Percentiles rank a stretch among this genome's conserved stretches.
These are phyloP conservation scores for Coemansia sp. DNA, from an alignment of 192 early-diverging fungal genomes.

Conservation along the genomic window DNA sequence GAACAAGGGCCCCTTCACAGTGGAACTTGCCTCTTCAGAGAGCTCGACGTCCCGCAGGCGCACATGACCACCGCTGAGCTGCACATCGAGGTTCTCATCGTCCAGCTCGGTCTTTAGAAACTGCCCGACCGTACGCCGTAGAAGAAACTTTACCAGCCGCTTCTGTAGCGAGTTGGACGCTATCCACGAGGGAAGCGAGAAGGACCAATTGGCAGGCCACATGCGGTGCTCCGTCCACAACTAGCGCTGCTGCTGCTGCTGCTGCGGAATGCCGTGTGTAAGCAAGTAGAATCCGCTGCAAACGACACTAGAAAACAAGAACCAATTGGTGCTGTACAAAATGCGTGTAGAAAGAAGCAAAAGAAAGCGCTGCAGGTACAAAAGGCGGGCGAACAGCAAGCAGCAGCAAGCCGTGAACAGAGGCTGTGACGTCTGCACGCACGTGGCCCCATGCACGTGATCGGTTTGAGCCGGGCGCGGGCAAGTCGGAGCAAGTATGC, in stretches of 20 bases:
- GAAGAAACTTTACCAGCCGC: slow-evolving; percentile 72
- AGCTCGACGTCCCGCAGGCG: slow-evolving; percentile 73
- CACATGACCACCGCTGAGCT: slow-evolving; percentile 71
- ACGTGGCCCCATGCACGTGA: no score
- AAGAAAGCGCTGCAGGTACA: no score
- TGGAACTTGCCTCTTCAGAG: slow-evolving; percentile 58
- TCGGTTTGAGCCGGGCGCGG: no score
- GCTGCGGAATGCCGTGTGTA: not conserved
- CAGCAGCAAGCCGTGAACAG: no score
- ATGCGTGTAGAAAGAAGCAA: no score
- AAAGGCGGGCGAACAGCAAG: no score
- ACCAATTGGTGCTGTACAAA: no score
- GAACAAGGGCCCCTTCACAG: no score
- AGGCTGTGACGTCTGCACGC: no score
- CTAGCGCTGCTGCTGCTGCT: not conserved
- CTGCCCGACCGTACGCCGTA: slow-evolving; percentile 76
- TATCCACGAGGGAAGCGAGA: slow-evolving; percentile 48
- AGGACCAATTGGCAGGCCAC: slow-evolving; percentile 46
- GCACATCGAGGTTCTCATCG: slow-evolving; percentile 75
- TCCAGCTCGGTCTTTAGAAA: slow-evolving; percentile 74
- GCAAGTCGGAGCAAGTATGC: no score
- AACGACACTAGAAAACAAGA: no score
- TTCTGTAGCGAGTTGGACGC: slow-evolving; percentile 74
- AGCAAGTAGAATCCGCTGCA: no score
- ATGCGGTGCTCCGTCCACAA: slow-evolving; percentile 4